Percentiles rank a stretch among this genome's conserved stretches.
phyloP scores from a whole-genome alignment of 2,329 filamentous ascomycete genomes.

The Lecanicillium sp. region DNA sequence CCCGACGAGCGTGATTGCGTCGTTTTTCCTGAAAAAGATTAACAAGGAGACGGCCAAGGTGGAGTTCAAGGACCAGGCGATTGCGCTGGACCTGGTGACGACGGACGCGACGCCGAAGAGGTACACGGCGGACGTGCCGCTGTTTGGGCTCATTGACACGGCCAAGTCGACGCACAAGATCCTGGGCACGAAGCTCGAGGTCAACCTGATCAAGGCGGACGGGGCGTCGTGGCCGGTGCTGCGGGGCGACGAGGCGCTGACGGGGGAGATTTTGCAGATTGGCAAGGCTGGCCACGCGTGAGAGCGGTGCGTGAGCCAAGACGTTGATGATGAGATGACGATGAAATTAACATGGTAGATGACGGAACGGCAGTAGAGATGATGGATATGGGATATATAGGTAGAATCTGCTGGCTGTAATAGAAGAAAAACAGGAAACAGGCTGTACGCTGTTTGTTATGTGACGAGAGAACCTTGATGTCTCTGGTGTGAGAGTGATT shows the following conservation, averaged over 20 bases:
- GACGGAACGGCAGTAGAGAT: background rate
- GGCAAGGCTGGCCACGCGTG: slow-evolving; percentile 64
- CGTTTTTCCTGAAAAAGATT: slow-evolving; percentile 96
- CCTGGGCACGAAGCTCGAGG: slow-evolving; percentile 81
- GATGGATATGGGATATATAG: slow-evolving; percentile 1
- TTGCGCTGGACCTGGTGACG: slow-evolving; percentile 79
- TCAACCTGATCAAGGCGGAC: slow-evolving; percentile 65
- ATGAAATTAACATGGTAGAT: background rate
- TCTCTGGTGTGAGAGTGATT: too few relatives aligned
- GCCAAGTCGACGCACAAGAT: slow-evolving; percentile 72
- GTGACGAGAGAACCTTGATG: too few relatives aligned
- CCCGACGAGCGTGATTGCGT: slow-evolving; percentile 72
- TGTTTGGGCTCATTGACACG: slow-evolving; percentile 71
- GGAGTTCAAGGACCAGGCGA: slow-evolving; percentile 52
- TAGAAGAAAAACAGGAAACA: too few relatives aligned
- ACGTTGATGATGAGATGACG: background rate
- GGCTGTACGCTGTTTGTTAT: too few relatives aligned
- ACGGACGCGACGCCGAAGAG: slow-evolving; percentile 70
- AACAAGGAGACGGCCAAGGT: slow-evolving; percentile 72
- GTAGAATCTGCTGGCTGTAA: too few relatives aligned
- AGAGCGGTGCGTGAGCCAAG: background rate
- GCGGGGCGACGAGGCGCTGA: slow-evolving; percentile 62
- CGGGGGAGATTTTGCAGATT: slow-evolving; percentile 79
- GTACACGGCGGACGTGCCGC: slow-evolving; percentile 63
- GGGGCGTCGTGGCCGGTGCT: slow-evolving; percentile 79